Evolutionary conservation across 2,329 filamentous ascomycete species (phyloP).

Genomic region (Stachybotrys echinatus): DNA sequence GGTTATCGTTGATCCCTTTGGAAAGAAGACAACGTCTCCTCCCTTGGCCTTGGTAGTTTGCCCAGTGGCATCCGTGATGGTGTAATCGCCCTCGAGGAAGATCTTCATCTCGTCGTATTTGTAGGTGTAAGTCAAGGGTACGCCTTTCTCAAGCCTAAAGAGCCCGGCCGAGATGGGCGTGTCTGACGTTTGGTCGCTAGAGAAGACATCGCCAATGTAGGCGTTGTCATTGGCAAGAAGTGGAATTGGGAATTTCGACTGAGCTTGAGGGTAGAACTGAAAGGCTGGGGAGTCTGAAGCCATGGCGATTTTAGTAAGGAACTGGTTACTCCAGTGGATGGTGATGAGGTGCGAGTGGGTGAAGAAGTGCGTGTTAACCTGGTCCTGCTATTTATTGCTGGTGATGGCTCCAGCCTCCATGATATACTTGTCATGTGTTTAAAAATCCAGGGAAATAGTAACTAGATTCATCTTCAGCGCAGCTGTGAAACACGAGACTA

Average conservation of each 20-base stretch:
- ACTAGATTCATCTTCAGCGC: no score
- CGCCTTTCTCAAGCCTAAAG: slow-evolving; percentile 63
- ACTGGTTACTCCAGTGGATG: no score
- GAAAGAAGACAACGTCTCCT: slow-evolving; percentile 66
- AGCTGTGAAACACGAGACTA: no score
- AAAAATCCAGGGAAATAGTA: no score
- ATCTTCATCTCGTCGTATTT: slow-evolving; percentile 72
- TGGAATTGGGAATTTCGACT: slow-evolving; percentile 56
- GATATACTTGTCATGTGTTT: no score
- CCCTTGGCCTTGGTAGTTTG: slow-evolving; percentile 51
- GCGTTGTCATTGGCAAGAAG: slow-evolving; percentile 65
- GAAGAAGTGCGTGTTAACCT: no score
- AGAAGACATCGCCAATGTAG: slow-evolving; percentile 61
- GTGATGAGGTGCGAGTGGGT: no score
- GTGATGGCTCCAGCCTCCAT: no score
- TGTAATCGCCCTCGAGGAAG: slow-evolving; percentile 62
- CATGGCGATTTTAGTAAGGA: no score
- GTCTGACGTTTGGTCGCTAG: slow-evolving; percentile 55
- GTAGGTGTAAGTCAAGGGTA: slow-evolving; percentile 63
- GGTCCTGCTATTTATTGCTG: no score
- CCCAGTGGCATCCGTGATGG: slow-evolving; percentile 59
- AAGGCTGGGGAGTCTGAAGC: no score
- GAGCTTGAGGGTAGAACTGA: slow-evolving; percentile 51
- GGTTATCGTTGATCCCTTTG: slow-evolving; percentile 60
- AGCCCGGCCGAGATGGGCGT: slow-evolving; percentile 60